Evolutionary conservation across 768 basidiomycete genomes (phyloP), one percentile per base, ranked within the genome.

Genomic region (Tremella yokohamensis): DNA sequence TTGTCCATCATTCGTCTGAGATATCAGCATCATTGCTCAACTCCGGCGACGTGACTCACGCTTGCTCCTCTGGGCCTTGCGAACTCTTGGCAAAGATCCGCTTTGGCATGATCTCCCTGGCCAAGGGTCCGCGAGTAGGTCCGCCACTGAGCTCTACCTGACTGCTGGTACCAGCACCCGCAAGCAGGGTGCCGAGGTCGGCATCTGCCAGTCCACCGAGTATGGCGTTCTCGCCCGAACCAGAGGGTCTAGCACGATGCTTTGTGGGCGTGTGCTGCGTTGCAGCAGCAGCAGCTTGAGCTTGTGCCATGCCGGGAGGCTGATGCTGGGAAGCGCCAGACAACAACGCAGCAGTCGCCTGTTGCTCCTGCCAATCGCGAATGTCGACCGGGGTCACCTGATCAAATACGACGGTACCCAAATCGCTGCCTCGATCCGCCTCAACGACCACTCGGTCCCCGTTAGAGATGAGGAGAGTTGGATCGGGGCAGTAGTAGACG

Each of bases 371-470:
- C 78, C 89, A 94, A 58, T 84, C 86, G 76, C 92, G 89, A 49
- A 97, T 90, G 73, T 97, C 90, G 40, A 84, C 86, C 8, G 90
- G 79, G 26, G 91, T 90, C 66, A 96, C 89, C 49, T 84, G 87
- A 75, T 92, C 90, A 69, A 93, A 91, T 58, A 92, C 83, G 18
- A 96, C 86, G 16, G 75, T 76, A 38, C 94, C 94, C 53, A 99
- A 72, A 78, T 96, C 93, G 72, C 86, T 87, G 13, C 94, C 94
- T 24, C 94, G 82, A 74, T 98, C 94, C 25, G 91, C 94, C 76
- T 98, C 94, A 16, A 98, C 94, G 62, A 97, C 91, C 61, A 98
- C 94, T 38, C 91, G 79, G 72, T 97, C 94, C 1, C 91, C 94
- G 19, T 87, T 85, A 6, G 84, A 83, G 60, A 97, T 84, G 37